phyloP scores from a whole-genome alignment of 2,329 filamentous ascomycete species.

The Endothia cerciana region DNA sequence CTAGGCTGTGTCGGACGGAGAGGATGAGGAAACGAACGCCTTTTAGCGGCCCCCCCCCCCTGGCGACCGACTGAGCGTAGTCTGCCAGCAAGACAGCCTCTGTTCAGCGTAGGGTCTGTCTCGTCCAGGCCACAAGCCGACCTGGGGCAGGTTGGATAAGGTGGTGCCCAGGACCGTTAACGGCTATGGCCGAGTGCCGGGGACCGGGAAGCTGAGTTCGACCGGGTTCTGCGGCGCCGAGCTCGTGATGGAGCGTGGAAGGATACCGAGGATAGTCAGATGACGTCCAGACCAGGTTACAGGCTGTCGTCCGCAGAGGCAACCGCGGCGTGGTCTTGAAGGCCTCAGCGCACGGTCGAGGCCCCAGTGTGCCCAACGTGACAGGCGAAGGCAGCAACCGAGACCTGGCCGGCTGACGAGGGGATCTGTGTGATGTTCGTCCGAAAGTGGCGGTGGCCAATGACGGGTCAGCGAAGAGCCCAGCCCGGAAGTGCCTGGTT shows the following conservation, averaged over 20 bases:
- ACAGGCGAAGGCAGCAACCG: background rate
- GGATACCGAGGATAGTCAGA: background rate
- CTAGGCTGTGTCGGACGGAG: background rate
- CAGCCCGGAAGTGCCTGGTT: background rate
- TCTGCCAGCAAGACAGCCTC: background rate
- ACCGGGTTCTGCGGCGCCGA: too few relatives aligned
- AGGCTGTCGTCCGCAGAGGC: background rate
- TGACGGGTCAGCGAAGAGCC: background rate
- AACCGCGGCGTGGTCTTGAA: background rate
- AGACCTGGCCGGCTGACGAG: background rate
- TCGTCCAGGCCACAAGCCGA: background rate
- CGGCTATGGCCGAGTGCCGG: background rate
- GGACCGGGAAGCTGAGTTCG: background rate
- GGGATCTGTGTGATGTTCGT: background rate
- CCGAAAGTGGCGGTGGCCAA: constrained; percentile 2
- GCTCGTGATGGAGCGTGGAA: too few relatives aligned
- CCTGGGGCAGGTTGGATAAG: background rate
- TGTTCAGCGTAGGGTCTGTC: background rate
- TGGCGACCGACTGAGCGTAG: background rate
- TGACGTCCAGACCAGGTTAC: background rate
- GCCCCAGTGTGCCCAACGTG: background rate
- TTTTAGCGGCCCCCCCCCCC: background rate
- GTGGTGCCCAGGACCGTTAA: background rate
- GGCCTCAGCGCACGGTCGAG: background rate
- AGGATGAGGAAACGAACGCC: background rate